Conservation (phyloP, 2,329 filamentous ascomycete genomes). For the Cytospora paraplurivora region DNA sequence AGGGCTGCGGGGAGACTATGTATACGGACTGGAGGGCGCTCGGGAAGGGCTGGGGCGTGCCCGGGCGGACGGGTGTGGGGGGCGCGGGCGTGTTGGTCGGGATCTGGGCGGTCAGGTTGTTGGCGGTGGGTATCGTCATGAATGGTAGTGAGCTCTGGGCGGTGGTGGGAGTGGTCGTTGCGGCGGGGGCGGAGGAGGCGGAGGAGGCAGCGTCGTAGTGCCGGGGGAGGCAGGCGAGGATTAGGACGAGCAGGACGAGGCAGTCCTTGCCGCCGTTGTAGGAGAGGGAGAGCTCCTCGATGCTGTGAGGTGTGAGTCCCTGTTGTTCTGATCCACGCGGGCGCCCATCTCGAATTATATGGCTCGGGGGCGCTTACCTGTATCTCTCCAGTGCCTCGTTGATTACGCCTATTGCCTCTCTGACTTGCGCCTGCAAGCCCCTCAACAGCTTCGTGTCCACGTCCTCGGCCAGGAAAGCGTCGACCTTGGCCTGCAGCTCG, state of each 20-base stretch:
- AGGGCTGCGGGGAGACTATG: constrained; percentile 82
- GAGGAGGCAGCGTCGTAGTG: constrained; percentile 36
- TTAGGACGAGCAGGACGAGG: constrained; percentile 84
- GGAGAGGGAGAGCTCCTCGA: constrained; percentile 80
- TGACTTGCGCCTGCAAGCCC: constrained; percentile 73
- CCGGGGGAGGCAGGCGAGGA: constrained; percentile 65
- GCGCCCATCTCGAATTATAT: not conserved
- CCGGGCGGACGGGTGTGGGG: constrained; percentile 23
- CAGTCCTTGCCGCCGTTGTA: constrained; percentile 99
- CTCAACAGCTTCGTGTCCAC: constrained; percentile 56
- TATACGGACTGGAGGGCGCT: constrained; percentile 76
- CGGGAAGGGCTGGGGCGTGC: constrained; percentile 40
- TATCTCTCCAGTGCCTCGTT: constrained; percentile 75
- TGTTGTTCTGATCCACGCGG: not conserved
- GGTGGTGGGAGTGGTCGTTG: constrained; percentile 23
- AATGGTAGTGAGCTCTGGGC: constrained; percentile 20
- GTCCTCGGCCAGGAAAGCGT: constrained; percentile 65
- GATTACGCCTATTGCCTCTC: constrained; percentile 71
- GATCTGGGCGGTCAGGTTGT: constrained; percentile 17
- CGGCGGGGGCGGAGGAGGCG: constrained; percentile 35
- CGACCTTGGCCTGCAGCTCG: constrained; percentile 61
- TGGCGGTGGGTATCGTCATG: constrained; percentile 1
- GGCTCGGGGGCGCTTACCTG: constrained; percentile 53
- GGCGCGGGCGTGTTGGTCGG: constrained; percentile 26
- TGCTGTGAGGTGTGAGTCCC: constrained; percentile 47